phyloP scores from a whole-genome alignment of 352 stramenopile genomes.

The Nothophytophthora sp. region DNA sequence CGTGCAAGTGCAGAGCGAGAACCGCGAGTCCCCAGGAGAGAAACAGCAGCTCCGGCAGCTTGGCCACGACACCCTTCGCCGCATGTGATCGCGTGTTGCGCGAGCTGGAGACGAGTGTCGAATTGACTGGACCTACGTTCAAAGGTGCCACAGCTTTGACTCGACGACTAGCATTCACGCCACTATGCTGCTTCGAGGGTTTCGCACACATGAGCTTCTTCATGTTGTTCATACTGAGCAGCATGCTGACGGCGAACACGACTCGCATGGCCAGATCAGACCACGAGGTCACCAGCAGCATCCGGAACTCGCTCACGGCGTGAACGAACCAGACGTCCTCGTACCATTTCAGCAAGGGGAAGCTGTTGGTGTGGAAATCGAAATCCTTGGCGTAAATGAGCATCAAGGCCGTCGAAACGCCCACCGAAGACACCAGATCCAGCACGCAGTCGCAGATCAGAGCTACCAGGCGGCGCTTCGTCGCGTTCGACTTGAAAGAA shows the following conservation, averaged over 20 bases:
- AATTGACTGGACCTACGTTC: slow-evolving; percentile 6
- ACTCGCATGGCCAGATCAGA: slow-evolving; percentile 13
- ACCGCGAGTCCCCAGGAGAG: slow-evolving; percentile 17
- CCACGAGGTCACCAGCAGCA: slow-evolving; percentile 27
- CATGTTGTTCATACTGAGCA: slow-evolving; percentile 24
- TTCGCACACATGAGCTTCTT: slow-evolving; percentile 19
- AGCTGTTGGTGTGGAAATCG: slow-evolving; percentile 5
- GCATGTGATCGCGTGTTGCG: background rate
- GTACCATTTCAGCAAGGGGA: slow-evolving; percentile 26
- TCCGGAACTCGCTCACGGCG: slow-evolving; percentile 31
- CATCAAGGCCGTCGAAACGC: slow-evolving; percentile 13
- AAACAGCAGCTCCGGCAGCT: slow-evolving; percentile 15
- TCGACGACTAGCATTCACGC: background rate
- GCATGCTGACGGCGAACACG: slow-evolving; percentile 18
- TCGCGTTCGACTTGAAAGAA: slow-evolving; percentile 6
- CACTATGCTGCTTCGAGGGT: background rate
- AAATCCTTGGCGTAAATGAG: slow-evolving; percentile 16
- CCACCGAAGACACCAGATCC: slow-evolving; percentile 30
- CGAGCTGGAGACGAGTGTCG: slow-evolving; percentile 1
- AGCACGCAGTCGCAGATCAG: slow-evolving; percentile 24
- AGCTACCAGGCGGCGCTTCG: slow-evolving; percentile 20
- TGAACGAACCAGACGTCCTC: slow-evolving; percentile 32
- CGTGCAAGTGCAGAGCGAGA: slow-evolving; percentile 19
- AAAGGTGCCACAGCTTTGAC: slow-evolving; percentile 1
- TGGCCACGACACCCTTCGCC: slow-evolving; percentile 1